Conservation (phyloP, 352 stramenopile species). For the Globisporangium nodosum region DNA sequence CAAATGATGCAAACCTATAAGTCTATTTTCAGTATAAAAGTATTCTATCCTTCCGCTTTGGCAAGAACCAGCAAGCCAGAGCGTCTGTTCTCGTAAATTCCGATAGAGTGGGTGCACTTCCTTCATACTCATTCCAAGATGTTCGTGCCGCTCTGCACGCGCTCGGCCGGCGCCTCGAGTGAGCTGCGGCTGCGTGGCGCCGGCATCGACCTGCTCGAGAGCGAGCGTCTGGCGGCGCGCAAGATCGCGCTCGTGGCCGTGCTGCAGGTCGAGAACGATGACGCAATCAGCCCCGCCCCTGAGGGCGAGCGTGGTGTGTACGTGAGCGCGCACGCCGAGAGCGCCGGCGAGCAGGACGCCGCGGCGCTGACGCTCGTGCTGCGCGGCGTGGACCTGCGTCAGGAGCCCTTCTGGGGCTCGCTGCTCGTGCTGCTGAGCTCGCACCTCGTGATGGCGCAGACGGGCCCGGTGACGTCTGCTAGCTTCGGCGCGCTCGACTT, state of each 20-base stretch:
- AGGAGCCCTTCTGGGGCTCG: constrained; percentile 58
- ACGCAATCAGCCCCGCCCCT: background rate
- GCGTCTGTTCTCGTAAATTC: too few relatives aligned
- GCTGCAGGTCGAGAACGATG: constrained; percentile 27
- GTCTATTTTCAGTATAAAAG: too few relatives aligned
- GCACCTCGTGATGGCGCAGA: constrained; percentile 40
- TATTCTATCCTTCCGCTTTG: too few relatives aligned
- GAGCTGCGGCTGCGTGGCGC: constrained; percentile 36
- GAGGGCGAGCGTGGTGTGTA: constrained; percentile 45
- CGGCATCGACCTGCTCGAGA: constrained; percentile 45
- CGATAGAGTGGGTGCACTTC: background rate
- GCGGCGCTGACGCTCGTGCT: constrained; percentile 47
- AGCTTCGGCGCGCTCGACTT: constrained; percentile 48
- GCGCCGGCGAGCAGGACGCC: constrained; percentile 42
- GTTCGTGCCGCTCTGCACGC: constrained; percentile 62
- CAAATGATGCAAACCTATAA: too few relatives aligned
- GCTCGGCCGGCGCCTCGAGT: constrained; percentile 12
- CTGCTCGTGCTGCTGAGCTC: constrained; percentile 56
- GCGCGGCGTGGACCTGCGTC: constrained; percentile 34
- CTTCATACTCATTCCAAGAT: background rate
- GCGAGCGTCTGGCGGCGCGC: constrained; percentile 29
- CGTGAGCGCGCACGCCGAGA: constrained; percentile 36
- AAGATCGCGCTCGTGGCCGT: constrained; percentile 59
- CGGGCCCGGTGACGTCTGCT: constrained; percentile 26
- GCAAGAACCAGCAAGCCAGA: too few relatives aligned